Conservation (phyloP, 2,329 filamentous ascomycete genomes). For the Cladophialophora bantiana region DNA sequence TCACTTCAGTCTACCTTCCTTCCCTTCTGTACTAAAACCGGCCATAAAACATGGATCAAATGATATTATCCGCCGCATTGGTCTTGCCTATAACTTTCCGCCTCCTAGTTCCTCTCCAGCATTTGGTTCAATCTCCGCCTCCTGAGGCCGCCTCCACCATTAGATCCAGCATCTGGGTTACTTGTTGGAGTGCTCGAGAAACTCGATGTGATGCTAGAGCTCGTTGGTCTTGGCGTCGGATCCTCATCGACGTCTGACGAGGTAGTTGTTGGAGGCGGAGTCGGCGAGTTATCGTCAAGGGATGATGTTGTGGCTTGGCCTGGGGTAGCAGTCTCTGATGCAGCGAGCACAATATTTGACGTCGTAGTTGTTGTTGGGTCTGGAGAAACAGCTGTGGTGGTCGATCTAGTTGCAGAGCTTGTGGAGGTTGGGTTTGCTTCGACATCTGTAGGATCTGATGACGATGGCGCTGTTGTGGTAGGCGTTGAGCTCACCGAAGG, state of each 20-base stretch:
- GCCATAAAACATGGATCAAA: not conserved
- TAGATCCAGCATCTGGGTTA: not conserved
- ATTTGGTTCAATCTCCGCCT: not conserved
- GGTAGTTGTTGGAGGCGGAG: too few relatives aligned
- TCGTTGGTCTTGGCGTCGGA: not conserved
- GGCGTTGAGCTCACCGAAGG: not conserved
- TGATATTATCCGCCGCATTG: not conserved
- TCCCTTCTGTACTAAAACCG: not conserved
- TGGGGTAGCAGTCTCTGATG: not conserved
- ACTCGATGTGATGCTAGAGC: not conserved
- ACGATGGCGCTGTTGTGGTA: not conserved
- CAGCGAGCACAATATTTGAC: not conserved
- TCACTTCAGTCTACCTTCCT: not conserved
- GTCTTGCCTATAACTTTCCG: not conserved
- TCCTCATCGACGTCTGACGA: too few relatives aligned
- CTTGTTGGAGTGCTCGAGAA: not conserved
- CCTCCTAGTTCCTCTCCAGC: not conserved
- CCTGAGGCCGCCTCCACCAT: not conserved
- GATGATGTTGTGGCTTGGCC: not conserved
- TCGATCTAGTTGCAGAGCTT: not conserved
- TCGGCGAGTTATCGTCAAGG: too few relatives aligned
- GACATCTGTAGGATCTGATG: too few relatives aligned
- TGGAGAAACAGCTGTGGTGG: not conserved
- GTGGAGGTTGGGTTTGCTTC: not conserved
- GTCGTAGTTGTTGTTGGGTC: not conserved